Evolutionary conservation across 2,329 filamentous ascomycete genomes (phyloP), one percentile per base, ranked within the genome.

Genomic region (Didymella exigua): DNA sequence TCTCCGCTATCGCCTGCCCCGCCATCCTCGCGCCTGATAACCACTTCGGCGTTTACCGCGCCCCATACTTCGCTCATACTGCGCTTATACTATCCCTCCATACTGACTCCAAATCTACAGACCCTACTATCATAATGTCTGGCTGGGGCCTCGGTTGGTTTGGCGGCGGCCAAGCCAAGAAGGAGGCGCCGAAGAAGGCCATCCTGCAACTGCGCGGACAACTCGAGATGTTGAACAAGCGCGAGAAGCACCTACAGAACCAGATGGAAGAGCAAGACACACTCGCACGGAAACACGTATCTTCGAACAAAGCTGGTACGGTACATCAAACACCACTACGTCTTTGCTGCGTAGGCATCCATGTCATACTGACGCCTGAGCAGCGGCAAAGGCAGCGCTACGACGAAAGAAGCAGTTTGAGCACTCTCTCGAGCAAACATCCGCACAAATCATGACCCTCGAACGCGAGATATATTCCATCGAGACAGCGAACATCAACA

Each of bases 401-500:
- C 86, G 90, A 80, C 88, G 93, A 77, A 98, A 98, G 86, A 98
- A 99, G 85, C 84, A 87, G 66, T 91, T 95, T 70, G 92, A 98
- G 77, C 89, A 93, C 76, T 91, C 90, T 52, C 85, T 97, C 55
- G 91, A 96, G 65, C 93, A 97, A 78, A 98, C 93, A 1, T 84
- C 86, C 56, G 86, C 89, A 27, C 93, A 98, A 78, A 96, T 98
- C 71, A 86, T 87, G 68, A 96, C 95, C 19, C 83, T 99, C 38
- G 95, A 99, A 76, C 89, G 93, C 72, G 92, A 99, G 76, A 96
- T 98, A 72, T 95, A 95, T 76, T 89, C 90, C 56, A 98, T 99
- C 80, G 95, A 99, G 78, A 91, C 93, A 42, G 95, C 95, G 59
- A 99, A 98, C 76, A 97, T 99, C 81, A 99, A 99, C 82, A 88